These are phyloP conservation scores for Penicillium sp. DNA, from an alignment of 2,329 filamentous ascomycete species.

Conservation along the genomic window DNA sequence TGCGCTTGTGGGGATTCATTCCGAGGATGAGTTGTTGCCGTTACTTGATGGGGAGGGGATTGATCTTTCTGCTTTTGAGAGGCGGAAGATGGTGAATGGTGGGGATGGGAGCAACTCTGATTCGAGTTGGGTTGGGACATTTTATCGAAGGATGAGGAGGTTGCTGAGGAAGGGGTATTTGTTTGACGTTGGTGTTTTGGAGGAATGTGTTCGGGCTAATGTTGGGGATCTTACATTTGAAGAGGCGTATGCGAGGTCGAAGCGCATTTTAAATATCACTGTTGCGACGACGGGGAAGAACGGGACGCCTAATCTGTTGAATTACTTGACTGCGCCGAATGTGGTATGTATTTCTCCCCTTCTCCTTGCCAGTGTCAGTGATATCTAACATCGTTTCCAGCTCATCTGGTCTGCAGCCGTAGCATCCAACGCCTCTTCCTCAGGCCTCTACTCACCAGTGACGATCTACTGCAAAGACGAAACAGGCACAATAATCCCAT, in stretches of 20 bases:
- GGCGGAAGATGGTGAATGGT: slow-evolving; percentile 28
- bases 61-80: slow-evolving; percentile 74
- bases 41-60: slow-evolving; percentile 78
- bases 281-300: slow-evolving; percentile 72
- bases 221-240: slow-evolving; percentile 89
- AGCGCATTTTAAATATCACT: slow-evolving; percentile 86
- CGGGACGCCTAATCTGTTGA: slow-evolving; percentile 79
- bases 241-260: slow-evolving; percentile 83
- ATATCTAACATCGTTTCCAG: slow-evolving; percentile 39
- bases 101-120: slow-evolving; percentile 20
- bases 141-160: slow-evolving; percentile 64
- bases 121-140: slow-evolving; percentile 53
- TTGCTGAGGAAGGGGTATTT: slow-evolving; percentile 78
- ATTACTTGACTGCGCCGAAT: slow-evolving; percentile 89
- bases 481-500: slow-evolving; percentile 69
- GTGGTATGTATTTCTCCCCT: slow-evolving; percentile 61
- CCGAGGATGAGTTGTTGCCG: slow-evolving; percentile 74
- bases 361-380: neutral
- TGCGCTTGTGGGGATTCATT: slow-evolving; percentile 81
- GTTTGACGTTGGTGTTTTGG: slow-evolving; percentile 75
- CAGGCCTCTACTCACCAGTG: slow-evolving; percentile 63
- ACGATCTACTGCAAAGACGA: slow-evolving; percentile 76
- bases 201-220: slow-evolving; percentile 79
- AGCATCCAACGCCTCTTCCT: slow-evolving; percentile 48
- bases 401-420: slow-evolving; percentile 55